Base-by-base conservation (phyloP, 2,329 filamentous ascomycete genomes). In the Botrytis deweyae region DNA sequence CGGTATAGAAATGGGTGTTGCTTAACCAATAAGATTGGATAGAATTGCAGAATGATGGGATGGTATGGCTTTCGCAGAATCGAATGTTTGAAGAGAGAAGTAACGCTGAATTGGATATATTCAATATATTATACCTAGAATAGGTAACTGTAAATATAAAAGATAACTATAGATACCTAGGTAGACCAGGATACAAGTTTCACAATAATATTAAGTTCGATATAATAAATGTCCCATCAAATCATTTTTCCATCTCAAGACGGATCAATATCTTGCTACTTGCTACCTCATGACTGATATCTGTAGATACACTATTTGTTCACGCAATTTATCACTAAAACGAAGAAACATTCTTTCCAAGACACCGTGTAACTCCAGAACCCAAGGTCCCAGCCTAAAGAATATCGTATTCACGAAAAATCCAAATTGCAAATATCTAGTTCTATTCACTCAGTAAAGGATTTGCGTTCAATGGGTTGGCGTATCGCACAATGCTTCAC, bases 361-460 rank as follows among this genome's bases (percentile, higher is more conserved):
- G 70, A 72, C 62, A 72, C n/a, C 16, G 62, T 67, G 70, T 59
- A 67, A 66, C 70, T 66, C 46, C 40, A 65, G 61, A 38, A 58
- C n/a, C 22, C 22, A 72, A 72, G 29, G 38, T 33, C 38, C 49
- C 52, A 68, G 66, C 36, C 49, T 33, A 58, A 42, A 58, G 49
- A 40, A 68, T 42, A 58, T 68, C 49, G 10, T 68, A 33, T 44
- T 42, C 49, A 58, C 49, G 25, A 49, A 42, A 58, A n/a, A 1
- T 69, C 33, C 18, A 44, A 20, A 69, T 69, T 58, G 38, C 66
- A 58, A 58, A 42, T 44, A 44, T 44, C 66, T 69, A 58, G 66
- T 69, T 25, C 49, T 58, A 33, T 58, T 33, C 38, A 42, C 33
- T 33, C 49, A 59, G 49, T 33, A 33, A 29, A 44, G 25, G 66